Evolutionary conservation across 192 early-diverging fungal species (phyloP).

Genomic region (Geranomyces michiganensis): DNA sequence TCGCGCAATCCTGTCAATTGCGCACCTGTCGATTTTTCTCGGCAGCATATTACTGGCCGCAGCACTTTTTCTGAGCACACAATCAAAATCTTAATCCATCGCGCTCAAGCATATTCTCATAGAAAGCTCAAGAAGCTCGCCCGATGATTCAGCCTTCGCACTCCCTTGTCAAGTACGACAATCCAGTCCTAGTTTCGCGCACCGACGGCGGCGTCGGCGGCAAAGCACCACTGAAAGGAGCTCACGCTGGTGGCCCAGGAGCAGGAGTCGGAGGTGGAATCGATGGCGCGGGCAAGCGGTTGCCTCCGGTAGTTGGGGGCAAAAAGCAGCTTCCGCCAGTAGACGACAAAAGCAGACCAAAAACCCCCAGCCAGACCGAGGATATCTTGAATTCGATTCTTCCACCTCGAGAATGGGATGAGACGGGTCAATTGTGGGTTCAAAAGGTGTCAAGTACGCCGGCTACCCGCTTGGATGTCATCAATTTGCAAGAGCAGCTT

Average conservation of each 20-base stretch:
- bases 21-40: too few species aligned
- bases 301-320: slow-evolving; percentile 10
- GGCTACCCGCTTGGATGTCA: slow-evolving; percentile 61
- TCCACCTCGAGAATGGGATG: slow-evolving; percentile 70
- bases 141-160: slow-evolving; percentile 46
- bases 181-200: slow-evolving; percentile 61
- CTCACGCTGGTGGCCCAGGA: not conserved
- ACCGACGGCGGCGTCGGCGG: slow-evolving; percentile 44
- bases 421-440: slow-evolving; percentile 64
- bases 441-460: slow-evolving; percentile 66
- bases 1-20: too few species aligned
- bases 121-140: not conserved
- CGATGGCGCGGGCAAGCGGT: not conserved
- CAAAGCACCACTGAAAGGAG: slow-evolving; percentile 37
- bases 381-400: slow-evolving; percentile 67
- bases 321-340: slow-evolving; percentile 59
- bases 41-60: too few species aligned
- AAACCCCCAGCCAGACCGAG: slow-evolving; percentile 65
- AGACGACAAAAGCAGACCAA: slow-evolving; percentile 59
- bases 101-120: not conserved
- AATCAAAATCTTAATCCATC: too few species aligned
- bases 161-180: slow-evolving; percentile 64
- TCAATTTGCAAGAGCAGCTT: slow-evolving; percentile 65
- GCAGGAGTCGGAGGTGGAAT: slow-evolving; percentile 13
- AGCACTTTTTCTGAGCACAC: too few species aligned